Evolutionary conservation across 495 filamentous ascomycete species (phyloP).

Genomic region (Aspergillus baeticus): DNA sequence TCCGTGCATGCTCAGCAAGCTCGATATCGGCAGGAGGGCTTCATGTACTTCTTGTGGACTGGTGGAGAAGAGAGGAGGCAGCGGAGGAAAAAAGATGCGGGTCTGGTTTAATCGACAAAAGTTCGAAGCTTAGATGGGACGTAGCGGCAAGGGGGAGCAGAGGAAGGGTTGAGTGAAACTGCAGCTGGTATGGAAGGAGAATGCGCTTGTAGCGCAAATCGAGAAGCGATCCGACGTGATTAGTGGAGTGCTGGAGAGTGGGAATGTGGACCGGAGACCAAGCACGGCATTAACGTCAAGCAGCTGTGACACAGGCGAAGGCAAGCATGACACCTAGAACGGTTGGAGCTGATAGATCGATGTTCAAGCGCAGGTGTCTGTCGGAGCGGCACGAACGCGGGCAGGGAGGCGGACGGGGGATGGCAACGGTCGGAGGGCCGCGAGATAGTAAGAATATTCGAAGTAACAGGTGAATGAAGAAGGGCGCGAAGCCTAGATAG

Average conservation of each 20-base stretch:
- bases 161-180: conserved; percentile 27
- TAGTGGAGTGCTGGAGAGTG: conserved; percentile 39
- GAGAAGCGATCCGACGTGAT: conserved; percentile 31
- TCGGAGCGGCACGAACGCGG: conserved; percentile 12
- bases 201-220: conserved; percentile 40
- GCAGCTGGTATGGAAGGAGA: conserved; percentile 33
- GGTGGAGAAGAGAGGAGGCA: conserved; percentile 14
- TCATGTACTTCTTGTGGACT: conserved; percentile 37
- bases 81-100: conserved; percentile 11
- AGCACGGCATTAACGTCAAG: conserved; percentile 43
- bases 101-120: conserved; percentile 22
- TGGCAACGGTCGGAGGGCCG: conserved; percentile 6
- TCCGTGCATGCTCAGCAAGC: conserved; percentile 52
- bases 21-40: conserved; percentile 43
- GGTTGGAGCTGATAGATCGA: conserved; percentile 18
- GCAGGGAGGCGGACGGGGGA: conserved; percentile 4
- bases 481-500: conserved; percentile 2
- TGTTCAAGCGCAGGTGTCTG: conserved; percentile 16
- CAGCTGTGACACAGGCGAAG: conserved; percentile 45
- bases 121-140: conserved; percentile 34
- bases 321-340: conserved; percentile 40
- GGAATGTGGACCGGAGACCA: conserved; percentile 43
- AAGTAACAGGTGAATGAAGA: conserved; percentile 16
- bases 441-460: conserved; percentile 16
- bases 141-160: conserved; percentile 42